Conservation (phyloP, 2,329 filamentous ascomycete species). For the Knufia petricola region DNA sequence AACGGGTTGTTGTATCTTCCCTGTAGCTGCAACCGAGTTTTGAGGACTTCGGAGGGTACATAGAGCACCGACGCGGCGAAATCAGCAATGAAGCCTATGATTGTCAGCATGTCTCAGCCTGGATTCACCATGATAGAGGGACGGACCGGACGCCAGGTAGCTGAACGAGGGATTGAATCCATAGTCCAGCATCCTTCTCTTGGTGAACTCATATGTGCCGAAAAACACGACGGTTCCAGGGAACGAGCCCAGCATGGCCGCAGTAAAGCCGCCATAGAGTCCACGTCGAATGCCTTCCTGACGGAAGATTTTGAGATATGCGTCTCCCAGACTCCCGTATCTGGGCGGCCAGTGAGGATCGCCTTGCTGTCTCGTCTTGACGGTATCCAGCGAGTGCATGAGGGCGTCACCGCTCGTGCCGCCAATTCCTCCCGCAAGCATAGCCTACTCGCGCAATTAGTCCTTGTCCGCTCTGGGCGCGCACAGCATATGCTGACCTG, state of each 20-base stretch:
- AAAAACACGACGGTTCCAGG: conserved; percentile 93
- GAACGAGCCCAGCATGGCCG: conserved; percentile 84
- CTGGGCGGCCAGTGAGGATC: conserved; percentile 87
- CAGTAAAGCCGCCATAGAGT: conserved; percentile 86
- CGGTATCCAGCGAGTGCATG: conserved; percentile 98
- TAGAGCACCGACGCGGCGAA: conserved; percentile 86
- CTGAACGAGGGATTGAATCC: conserved; percentile 74
- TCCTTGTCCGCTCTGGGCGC: conserved; percentile 11
- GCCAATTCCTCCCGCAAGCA: conserved; percentile 89
- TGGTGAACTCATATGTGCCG: conserved; percentile 91
- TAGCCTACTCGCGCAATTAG: conserved; percentile 50
- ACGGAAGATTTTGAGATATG: conserved; percentile 84
- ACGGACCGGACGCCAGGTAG: conserved; percentile 71
- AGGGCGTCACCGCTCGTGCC: conserved; percentile 91
- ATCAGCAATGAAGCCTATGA: conserved; percentile 77
- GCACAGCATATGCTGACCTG: conserved; percentile 44
- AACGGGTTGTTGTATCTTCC: conserved; percentile 90
- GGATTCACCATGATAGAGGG: not conserved
- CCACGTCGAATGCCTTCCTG: conserved; percentile 83
- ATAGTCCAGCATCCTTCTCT: conserved; percentile 74
- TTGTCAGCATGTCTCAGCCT: conserved; percentile 5
- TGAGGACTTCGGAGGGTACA: conserved; percentile 93
- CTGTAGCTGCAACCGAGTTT: conserved; percentile 92
- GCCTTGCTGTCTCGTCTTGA: conserved; percentile 95
- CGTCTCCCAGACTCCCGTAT: conserved; percentile 81